Conservation (phyloP, 345 rosid species). For the Jatropha curcas region DNA sequence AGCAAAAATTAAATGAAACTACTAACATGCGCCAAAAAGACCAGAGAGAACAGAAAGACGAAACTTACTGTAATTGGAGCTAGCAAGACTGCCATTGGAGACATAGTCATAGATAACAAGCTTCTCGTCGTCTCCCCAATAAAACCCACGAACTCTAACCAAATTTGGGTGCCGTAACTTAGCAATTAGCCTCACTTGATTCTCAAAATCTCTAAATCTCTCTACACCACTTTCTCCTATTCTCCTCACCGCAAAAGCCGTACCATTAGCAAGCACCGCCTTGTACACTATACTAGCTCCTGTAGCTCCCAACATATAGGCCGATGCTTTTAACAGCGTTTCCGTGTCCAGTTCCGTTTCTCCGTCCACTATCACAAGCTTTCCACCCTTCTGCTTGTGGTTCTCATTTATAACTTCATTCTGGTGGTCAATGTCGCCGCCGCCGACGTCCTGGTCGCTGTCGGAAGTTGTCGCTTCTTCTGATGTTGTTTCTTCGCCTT, state of each 20-base stretch:
- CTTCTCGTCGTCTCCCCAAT: constrained; percentile 87
- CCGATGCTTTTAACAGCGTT: constrained; percentile 75
- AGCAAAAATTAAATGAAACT: background rate
- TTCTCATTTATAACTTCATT: background rate
- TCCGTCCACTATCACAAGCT: constrained; percentile 63
- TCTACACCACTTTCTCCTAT: constrained; percentile 65
- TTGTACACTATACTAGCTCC: constrained; percentile 77
- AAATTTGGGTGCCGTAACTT: constrained; percentile 76
- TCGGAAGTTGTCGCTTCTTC: constrained; percentile 51
- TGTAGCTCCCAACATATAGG: constrained; percentile 67
- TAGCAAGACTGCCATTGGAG: constrained; percentile 74
- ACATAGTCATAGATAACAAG: constrained; percentile 74
- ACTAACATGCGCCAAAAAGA: constrained; percentile 25
- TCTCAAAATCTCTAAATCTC: constrained; percentile 71
- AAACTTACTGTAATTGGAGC: constrained; percentile 53
- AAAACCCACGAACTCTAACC: constrained; percentile 71
- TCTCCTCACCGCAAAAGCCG: constrained; percentile 75
- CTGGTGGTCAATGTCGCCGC: constrained; percentile 26
- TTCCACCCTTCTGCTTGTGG: constrained; percentile 39
- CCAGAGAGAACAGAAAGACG: background rate
- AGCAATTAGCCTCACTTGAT: constrained; percentile 56
- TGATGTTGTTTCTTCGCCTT: constrained; percentile 46
- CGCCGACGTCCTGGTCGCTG: constrained; percentile 47
- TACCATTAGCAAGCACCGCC: constrained; percentile 72
- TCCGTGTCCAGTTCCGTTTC: constrained; percentile 73